phyloP scores from a whole-genome alignment of 441 rosid species.

The Breynia disticha region DNA sequence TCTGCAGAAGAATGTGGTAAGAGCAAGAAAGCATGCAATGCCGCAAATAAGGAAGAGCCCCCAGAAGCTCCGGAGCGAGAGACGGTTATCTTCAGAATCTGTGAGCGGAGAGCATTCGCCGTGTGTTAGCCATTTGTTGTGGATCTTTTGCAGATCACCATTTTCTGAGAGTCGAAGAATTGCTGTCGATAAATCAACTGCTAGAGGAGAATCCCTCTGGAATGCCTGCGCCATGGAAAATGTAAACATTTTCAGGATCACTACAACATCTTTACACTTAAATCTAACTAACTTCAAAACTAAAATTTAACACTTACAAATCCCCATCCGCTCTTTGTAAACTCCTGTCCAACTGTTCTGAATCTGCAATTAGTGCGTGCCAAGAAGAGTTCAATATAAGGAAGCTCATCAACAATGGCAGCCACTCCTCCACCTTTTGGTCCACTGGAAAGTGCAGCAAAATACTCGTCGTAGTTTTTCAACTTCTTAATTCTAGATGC shows the following conservation, averaged over 20 bases:
- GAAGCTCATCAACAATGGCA: slow-evolving; percentile 87
- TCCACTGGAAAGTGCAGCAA: slow-evolving; percentile 50
- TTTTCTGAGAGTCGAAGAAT: slow-evolving; percentile 78
- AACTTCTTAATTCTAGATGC: slow-evolving; percentile 51
- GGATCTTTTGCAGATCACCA: slow-evolving; percentile 73
- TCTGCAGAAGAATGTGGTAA: slow-evolving; percentile 41
- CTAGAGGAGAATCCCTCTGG: slow-evolving; percentile 87
- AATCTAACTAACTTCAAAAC: too few relatives aligned
- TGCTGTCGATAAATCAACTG: slow-evolving; percentile 83
- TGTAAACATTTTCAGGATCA: neutral
- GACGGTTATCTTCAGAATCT: slow-evolving; percentile 31
- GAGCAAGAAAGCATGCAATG: slow-evolving; percentile 47
- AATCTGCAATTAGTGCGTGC: slow-evolving; percentile 52
- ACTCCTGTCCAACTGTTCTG: slow-evolving; percentile 79
- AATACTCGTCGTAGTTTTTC: slow-evolving; percentile 44
- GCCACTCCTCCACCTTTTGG: slow-evolving; percentile 67
- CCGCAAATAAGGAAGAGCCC: slow-evolving; percentile 84
- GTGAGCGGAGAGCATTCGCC: slow-evolving; percentile 38
- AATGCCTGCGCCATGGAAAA: slow-evolving; percentile 52
- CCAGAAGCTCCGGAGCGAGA: slow-evolving; percentile 74
- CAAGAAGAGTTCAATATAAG: slow-evolving; percentile 73
- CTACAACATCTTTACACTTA: neutral
- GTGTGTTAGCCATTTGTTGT: slow-evolving; percentile 63
- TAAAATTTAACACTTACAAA: slow-evolving; percentile 49
- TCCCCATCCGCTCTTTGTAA: slow-evolving; percentile 94